phyloP scores from a whole-genome alignment of 148 eudicot species.

The Rhododendron williamsianum region DNA sequence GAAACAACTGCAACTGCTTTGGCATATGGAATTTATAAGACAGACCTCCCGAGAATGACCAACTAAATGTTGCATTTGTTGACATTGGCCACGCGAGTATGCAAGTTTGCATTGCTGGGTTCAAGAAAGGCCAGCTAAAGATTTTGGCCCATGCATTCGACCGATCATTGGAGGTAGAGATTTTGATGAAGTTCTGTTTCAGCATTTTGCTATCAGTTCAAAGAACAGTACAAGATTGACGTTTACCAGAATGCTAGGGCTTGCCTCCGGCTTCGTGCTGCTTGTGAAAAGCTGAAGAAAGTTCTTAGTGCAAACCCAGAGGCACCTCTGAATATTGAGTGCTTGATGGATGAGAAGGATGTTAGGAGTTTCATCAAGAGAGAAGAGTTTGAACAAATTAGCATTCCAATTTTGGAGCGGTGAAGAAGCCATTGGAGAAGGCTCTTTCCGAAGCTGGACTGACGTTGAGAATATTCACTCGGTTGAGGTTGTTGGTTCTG shows the following conservation, averaged over 20 bases:
- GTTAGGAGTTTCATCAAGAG: slow-evolving; percentile 76
- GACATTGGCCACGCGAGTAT: slow-evolving; percentile 90
- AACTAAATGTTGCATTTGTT: slow-evolving; percentile 74
- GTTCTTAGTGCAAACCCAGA: slow-evolving; percentile 93
- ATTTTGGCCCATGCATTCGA: slow-evolving; percentile 86
- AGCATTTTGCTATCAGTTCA: slow-evolving; percentile 79
- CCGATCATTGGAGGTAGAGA: slow-evolving; percentile 85
- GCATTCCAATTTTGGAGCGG: slow-evolving; percentile 86
- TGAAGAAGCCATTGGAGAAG: slow-evolving; percentile 83
- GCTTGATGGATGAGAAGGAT: slow-evolving; percentile 97
- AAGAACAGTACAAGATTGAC: slow-evolving; percentile 78
- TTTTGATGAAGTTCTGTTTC: slow-evolving; percentile 82
- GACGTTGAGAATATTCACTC: slow-evolving; percentile 61
- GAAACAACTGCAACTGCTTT: slow-evolving; percentile 92
- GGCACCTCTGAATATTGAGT: slow-evolving; percentile 92
- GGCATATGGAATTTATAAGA: slow-evolving; percentile 92
- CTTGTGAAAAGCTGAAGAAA: slow-evolving; percentile 82
- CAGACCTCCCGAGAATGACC: slow-evolving; percentile 87
- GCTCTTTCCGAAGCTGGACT: slow-evolving; percentile 86
- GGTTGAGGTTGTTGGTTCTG: slow-evolving; percentile 93
- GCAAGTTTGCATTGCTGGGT: slow-evolving; percentile 89
- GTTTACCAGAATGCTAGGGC: slow-evolving; percentile 89
- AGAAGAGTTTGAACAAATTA: slow-evolving; percentile 82
- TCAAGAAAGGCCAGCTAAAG: slow-evolving; percentile 84
- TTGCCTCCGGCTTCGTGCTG: slow-evolving; percentile 78